Evolutionary conservation across 2,329 filamentous ascomycete species (phyloP).

Genomic region (Ramularia collo-cygni): DNA sequence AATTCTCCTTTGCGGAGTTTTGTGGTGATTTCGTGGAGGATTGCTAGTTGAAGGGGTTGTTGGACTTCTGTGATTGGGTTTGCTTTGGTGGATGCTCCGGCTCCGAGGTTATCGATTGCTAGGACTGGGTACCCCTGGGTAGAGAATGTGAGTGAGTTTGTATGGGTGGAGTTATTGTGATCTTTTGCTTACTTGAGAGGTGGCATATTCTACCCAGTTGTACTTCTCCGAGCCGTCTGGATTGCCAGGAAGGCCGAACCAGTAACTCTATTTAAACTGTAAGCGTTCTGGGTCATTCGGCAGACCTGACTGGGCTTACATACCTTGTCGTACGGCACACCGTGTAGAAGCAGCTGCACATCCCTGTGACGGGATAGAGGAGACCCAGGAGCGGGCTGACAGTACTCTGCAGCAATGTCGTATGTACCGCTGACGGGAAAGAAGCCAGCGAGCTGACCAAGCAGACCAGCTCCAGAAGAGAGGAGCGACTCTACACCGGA

Average conservation of each 20-base stretch:
- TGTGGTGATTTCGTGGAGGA: constrained; percentile 11
- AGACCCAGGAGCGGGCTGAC: constrained; percentile 6
- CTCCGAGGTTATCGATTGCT: constrained; percentile 16
- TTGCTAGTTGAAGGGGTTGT: constrained; percentile 14
- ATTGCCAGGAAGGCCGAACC: constrained; percentile 15
- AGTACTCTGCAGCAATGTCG: constrained; percentile 13
- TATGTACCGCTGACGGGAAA: constrained; percentile 11
- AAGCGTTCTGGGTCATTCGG: background rate
- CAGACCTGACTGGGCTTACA: constrained; percentile 1
- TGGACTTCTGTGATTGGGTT: constrained; percentile 15
- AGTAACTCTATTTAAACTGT: constrained; percentile 10
- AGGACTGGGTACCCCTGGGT: constrained; percentile 17
- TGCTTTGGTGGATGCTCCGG: constrained; percentile 12
- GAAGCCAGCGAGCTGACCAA: constrained; percentile 10
- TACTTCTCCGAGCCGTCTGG: constrained; percentile 12
- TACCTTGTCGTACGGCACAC: constrained; percentile 14
- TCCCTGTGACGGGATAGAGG: constrained; percentile 8
- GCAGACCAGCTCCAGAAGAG: constrained; percentile 11
- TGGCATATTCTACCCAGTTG: constrained; percentile 11
- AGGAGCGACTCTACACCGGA: constrained; percentile 14
- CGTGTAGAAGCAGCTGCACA: constrained; percentile 13
- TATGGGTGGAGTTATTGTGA: constrained; percentile 5
- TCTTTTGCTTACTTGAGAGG: background rate
- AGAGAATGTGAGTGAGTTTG: no score
- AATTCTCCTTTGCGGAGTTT: constrained; percentile 11